Base-by-base conservation (phyloP, 176 grass and related monocot species). In the Pontederia crassipes region DNA sequence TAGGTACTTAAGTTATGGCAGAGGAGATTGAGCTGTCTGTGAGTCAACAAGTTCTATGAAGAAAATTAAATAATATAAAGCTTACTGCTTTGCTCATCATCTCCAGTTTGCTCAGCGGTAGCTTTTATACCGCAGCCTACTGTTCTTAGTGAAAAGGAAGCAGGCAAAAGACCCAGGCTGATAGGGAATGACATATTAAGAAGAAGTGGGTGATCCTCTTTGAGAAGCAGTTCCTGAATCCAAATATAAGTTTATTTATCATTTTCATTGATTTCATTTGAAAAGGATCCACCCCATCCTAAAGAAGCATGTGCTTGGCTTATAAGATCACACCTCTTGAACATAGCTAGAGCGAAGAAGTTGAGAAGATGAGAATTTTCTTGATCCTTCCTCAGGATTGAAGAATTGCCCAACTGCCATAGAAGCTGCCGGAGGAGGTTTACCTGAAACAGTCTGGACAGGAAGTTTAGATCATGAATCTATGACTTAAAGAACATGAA, bases 351-450 rank as follows among this genome's bases (percentile, higher is more conserved):
- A 88, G 51, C 53, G 59, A 50, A 88, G 61, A 75, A 88, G 80
- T 48, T 20, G 80, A 14, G 58, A 57, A 71, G 67, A 64, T 77
- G 87, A 91, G 56, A 88, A 61, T 58, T 70, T 26, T 58, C 64
- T 88, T 51, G 80, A 52, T 54, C 93, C 87, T 81, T 88, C 80
- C 59, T 74, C 64, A 20, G 87, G 93, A 74, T 91, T 83, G 74
- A 97, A 97, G 72, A 97, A 97, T 74, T 97, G 87, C 53, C 93
- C 87, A 61, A 91, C 93, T 72, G 93, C 93, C 93, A 97, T 97
- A 58, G 87, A 97, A 72, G 84, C 81, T 0, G 81, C 84, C 58
- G 93, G 93, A 13, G 93, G 93, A 78, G 93, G 84, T 67, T 87
- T 88, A 67, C 93, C 93, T 88, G 93, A 92, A 88, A 97, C 80